Evolutionary conservation across 2,329 filamentous ascomycete species (phyloP).

Genomic region (Leptographium radiaticola): DNA sequence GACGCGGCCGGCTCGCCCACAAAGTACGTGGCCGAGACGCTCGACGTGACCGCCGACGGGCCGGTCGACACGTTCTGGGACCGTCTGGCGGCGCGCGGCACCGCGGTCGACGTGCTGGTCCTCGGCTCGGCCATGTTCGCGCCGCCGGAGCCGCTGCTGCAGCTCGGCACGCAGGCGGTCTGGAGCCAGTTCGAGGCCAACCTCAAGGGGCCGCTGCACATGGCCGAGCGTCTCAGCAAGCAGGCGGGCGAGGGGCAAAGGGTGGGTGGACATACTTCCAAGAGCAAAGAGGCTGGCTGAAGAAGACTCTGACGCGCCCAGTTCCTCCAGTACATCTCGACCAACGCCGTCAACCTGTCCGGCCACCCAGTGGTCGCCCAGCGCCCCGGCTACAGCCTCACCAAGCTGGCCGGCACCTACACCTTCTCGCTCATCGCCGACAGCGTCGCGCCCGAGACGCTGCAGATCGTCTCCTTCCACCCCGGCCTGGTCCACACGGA

Average conservation of each 20-base stretch:
- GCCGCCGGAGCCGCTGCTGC: constrained; percentile 1
- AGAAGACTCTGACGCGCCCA: no score
- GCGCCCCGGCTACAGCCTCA: constrained; percentile 10
- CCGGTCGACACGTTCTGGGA: constrained; percentile 3
- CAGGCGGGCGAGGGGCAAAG: constrained; percentile 5
- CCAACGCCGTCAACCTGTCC: constrained; percentile 8
- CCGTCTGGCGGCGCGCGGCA: not conserved
- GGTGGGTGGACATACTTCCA: not conserved
- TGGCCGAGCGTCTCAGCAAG: constrained; percentile 9
- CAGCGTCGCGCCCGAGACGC: constrained; percentile 6
- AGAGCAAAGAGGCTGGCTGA: not conserved
- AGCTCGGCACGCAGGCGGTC: constrained; percentile 7
- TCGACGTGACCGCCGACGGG: not conserved
- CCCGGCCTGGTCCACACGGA: constrained; percentile 11
- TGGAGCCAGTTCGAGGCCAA: constrained; percentile 12
- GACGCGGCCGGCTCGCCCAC: not conserved
- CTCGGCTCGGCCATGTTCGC: constrained; percentile 16
- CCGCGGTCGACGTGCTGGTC: constrained; percentile 20
- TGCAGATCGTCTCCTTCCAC: constrained; percentile 15
- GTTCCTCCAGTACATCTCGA: constrained; percentile 6
- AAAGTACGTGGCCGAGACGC: not conserved
- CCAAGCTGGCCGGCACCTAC: constrained; percentile 12
- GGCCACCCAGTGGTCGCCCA: constrained; percentile 11
- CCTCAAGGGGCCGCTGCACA: constrained; percentile 9
- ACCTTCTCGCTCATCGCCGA: constrained; percentile 12